These are phyloP conservation scores for Phyllosticta citrichinensis DNA, from an alignment of 2,329 filamentous ascomycete genomes.

Conservation along the genomic window DNA sequence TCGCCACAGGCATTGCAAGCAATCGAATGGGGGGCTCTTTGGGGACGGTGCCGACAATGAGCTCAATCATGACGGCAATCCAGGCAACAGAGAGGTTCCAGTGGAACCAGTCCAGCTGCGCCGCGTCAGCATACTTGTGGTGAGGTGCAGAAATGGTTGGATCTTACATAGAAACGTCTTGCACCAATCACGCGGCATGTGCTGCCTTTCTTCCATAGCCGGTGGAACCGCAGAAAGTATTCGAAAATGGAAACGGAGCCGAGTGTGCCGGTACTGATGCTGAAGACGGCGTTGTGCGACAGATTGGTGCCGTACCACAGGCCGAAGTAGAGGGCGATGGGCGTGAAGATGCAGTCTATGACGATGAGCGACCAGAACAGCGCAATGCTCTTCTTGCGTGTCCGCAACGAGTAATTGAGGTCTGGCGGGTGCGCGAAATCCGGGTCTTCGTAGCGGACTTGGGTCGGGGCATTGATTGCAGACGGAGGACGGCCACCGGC, in stretches of 20 bases:
- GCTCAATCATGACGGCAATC: conserved; percentile 47
- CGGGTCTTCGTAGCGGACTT: conserved; percentile 30
- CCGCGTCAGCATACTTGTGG: conserved; percentile 13
- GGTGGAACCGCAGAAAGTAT: conserved; percentile 40
- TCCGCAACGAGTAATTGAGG: conserved; percentile 46
- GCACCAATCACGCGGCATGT: conserved; percentile 43
- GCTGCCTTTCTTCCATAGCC: conserved; percentile 42
- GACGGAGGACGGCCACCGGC: conserved; percentile 18
- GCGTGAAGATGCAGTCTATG: conserved; percentile 48
- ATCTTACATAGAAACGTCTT: conserved; percentile 28
- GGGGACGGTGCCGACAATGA: conserved; percentile 42
- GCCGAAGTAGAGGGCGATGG: conserved; percentile 50
- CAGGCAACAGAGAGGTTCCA: conserved; percentile 47
- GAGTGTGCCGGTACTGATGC: conserved; percentile 43
- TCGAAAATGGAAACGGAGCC: conserved; percentile 46
- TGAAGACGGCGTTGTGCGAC: conserved; percentile 42
- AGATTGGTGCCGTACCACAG: conserved; percentile 49
- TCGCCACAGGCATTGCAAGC: conserved; percentile 42
- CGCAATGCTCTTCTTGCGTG: conserved; percentile 45
- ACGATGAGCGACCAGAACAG: conserved; percentile 52
- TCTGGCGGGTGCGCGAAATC: conserved; percentile 37
- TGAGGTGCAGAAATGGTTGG: background rate
- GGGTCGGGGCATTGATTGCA: conserved; percentile 30
- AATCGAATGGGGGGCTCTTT: conserved; percentile 41
- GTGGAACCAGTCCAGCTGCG: conserved; percentile 46